Conservation (phyloP, 805 yeast species). For the Brettanomyces bruxellensis region DNA sequence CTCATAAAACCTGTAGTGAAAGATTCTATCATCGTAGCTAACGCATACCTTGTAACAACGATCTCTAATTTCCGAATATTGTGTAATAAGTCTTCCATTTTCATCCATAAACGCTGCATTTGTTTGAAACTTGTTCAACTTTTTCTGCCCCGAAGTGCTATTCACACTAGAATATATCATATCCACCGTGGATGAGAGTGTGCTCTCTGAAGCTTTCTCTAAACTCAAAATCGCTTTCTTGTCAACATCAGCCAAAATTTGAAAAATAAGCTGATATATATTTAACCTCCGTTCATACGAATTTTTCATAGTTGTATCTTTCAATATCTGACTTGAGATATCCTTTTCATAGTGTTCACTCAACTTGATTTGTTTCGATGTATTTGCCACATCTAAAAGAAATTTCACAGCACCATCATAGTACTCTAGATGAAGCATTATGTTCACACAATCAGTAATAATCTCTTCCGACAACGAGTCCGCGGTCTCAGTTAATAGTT, state of each 20-base stretch:
- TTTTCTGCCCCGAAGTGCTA: not conserved
- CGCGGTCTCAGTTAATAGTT: constrained; percentile 69
- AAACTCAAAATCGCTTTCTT: constrained; percentile 41
- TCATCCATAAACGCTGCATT: constrained; percentile 19
- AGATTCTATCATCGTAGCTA: constrained; percentile 67
- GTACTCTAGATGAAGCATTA: constrained; percentile 69
- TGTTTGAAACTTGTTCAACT: not conserved
- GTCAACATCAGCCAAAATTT: constrained; percentile 65
- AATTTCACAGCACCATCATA: constrained; percentile 83
- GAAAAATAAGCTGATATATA: constrained; percentile 68
- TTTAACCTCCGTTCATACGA: constrained; percentile 44
- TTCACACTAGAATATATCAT: constrained; percentile 1
- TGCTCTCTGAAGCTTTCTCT: constrained; percentile 18
- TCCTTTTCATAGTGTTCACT: constrained; percentile 49
- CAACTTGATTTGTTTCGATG: constrained; percentile 51
- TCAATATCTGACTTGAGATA: constrained; percentile 10
- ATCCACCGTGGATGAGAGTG: constrained; percentile 7
- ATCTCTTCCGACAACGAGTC: constrained; percentile 72
- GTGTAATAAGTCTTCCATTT: constrained; percentile 32
- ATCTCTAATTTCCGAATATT: constrained; percentile 53
- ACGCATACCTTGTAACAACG: constrained; percentile 68
- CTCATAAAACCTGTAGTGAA: constrained; percentile 86
- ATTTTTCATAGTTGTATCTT: constrained; percentile 40
- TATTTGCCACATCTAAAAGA: constrained; percentile 65
- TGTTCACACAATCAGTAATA: constrained; percentile 68